A percentile compares a stretch with the other conserved stretches of the same genome.
These are phyloP conservation scores for Aurifilum marmelostoma DNA, from an alignment of 2,329 filamentous ascomycete species.

Conservation along the genomic window DNA sequence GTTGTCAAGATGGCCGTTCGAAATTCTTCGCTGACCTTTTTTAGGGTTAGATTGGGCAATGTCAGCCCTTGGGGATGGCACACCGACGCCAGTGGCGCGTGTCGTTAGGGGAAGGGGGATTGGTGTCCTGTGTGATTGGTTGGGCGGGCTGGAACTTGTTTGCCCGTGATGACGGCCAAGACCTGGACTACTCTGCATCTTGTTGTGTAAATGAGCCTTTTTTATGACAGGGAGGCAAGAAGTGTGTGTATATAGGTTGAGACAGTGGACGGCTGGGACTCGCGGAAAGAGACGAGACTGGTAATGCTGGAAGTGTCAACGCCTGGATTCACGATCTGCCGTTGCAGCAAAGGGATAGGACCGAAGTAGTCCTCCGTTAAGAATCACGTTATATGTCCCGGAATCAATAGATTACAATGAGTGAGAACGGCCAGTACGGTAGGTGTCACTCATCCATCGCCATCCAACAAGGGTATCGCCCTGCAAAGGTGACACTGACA, in stretches of 20 bases:
- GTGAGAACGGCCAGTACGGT: conserved; percentile 19
- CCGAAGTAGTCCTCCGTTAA: background rate
- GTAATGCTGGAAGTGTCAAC: background rate
- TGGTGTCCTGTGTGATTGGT: background rate
- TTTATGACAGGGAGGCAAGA: background rate
- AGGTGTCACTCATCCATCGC: background rate
- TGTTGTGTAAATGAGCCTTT: background rate
- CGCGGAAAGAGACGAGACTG: background rate
- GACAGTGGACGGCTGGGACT: background rate
- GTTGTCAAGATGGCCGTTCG: no score
- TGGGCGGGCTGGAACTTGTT: background rate
- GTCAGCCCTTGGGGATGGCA: background rate
- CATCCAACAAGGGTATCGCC: background rate
- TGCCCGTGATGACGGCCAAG: background rate
- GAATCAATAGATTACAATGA: conserved; percentile 16
- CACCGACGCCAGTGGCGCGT: background rate
- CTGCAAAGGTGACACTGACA: background rate
- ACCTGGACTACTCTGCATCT: background rate
- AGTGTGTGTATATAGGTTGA: background rate
- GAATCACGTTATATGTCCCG: background rate
- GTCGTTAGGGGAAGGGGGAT: background rate
- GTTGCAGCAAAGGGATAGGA: background rate
- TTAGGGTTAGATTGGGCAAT: no score
- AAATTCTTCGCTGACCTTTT: no score
- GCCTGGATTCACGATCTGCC: background rate